These are phyloP conservation scores for Echinochloa phyllopogon DNA, from an alignment of 176 grass and related monocot species.

Conservation along the genomic window DNA sequence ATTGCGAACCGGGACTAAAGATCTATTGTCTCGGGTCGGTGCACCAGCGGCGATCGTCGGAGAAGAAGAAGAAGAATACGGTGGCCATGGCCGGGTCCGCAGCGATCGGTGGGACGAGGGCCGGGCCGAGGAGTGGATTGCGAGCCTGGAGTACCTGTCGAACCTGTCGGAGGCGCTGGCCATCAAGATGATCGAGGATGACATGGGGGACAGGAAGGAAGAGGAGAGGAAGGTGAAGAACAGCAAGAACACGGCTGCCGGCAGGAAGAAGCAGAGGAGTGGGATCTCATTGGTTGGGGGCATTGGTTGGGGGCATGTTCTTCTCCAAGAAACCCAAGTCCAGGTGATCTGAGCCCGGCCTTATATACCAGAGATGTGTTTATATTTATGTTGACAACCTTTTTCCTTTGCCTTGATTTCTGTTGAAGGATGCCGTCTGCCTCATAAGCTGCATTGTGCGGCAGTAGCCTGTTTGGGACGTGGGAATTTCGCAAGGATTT, in stretches of 20 bases:
- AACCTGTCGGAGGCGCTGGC: constrained; percentile 60
- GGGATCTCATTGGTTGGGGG: constrained; percentile 37
- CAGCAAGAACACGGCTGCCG: neutral
- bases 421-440: neutral
- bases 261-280: constrained; percentile 30
- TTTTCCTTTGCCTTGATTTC: neutral
- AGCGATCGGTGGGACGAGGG: constrained; percentile 60
- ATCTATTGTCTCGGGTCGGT: too few relatives aligned
- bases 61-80: neutral
- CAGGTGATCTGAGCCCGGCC: constrained; percentile 27
- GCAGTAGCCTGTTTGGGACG: neutral
- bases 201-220: constrained; percentile 21
- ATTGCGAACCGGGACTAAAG: too few relatives aligned
- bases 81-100: constrained; percentile 34
- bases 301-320: constrained; percentile 47
- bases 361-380: neutral
- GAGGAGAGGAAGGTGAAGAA: constrained; percentile 35
- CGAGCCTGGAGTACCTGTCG: constrained; percentile 56
- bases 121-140: constrained; percentile 58
- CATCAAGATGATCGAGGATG: constrained; percentile 62
- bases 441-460: constrained; percentile 43
- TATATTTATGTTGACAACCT: neutral
- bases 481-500: constrained; percentile 31
- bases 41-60: neutral
- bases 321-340: constrained; percentile 56